Evolutionary conservation across 2,329 filamentous ascomycete genomes (phyloP), one percentile per base, ranked within the genome.

Genomic region (Arthroderma sp.): DNA sequence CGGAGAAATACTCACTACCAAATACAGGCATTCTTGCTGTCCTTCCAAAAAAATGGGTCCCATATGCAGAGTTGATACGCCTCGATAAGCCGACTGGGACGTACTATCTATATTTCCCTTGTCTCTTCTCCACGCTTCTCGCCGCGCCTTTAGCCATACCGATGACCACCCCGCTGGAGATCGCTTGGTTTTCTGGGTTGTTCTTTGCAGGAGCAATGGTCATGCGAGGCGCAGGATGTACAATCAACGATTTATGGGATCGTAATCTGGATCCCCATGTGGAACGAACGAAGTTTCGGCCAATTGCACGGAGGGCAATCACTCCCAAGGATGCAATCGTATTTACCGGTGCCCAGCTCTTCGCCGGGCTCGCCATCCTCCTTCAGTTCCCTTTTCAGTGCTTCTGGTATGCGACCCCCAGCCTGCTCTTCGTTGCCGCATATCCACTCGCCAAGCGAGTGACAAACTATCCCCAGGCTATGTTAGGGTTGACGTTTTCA

Each of bases 241-340:
- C 77, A 0, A 81, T 80, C 69, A 82, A 82, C 63, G 79, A 82
- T 62, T 73, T 76, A 35, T 74, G 78, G 66, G 80, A 82, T 62
- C 73, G 75, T 52, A 76, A 79, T 47, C 69, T 80, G 55, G 80
- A 82, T 62, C 75, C 77, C 2, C 70, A 76, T 59, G 78, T 79
- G 8, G 72, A 71, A 61, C 74, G 79, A 39, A 79, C 76, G 41
- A 74, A 74, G 35, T 73, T 77, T 60, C 72, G 79, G 17, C 78
- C 78, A 1, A 76, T 79, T 61, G 76, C 77, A 11, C 68, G 78
- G 56, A 73, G 75, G n/a, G 78, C 77, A 28, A 68, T 80, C 17
- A 73, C 76, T 0, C 72, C 74, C 8, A 59, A 65, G 35, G 70
- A 73, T 9, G 75, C 72, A 8, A 60, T 76, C 37, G 54, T 77